Evolutionary conservation across 805 yeast species (phyloP), one percentile per base, ranked within the genome.

Genomic region (Starmerella davenportii): DNA sequence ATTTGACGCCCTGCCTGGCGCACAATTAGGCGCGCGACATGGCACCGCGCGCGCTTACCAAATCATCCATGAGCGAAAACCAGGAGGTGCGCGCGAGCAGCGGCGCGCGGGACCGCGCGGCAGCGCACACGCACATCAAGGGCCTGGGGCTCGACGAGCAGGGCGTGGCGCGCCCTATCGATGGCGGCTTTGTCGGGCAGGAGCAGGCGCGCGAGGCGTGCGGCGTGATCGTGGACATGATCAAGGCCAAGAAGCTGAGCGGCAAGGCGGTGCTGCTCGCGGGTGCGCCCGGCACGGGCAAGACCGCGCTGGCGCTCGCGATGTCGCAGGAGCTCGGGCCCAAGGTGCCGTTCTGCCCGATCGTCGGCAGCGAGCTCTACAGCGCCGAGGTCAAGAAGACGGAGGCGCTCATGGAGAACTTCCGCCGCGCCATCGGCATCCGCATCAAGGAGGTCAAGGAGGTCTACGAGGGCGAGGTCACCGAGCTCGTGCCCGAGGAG

Each of bases 251-350:
- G 52, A 81, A 76, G 59, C 79, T 90, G 76, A 78, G 93, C 37
- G 98, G 98, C 21, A 79, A 87, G 54, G 96, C 95, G n/a, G 74
- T 90, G 37, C 61, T 90, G 43, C 67, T 90, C 39, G 96, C 98
- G 1, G 98, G 98, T 38, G 93, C 93, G 4, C 96, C 98, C 8
- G 95, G 96, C 0, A 87, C 96, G 4, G 98, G 98, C 55, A 90
- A 90, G 58, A 90, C 98, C 2, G 98, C 98, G 1, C 68, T 90
- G 52, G 96, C 96, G 0, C 67, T 90, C 51, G 98, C 95, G 1
- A 75, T 90, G 40, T 81, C 95, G 3, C 96, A 90, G 57, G 95
- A 82, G 57, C 66, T 90, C 51, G 98, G 98, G 4, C 90, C 93
- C 30, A 84, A 87, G 55, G 96, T 90, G 39, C 98, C 98, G 35